phyloP scores from a whole-genome alignment of 139 green algal species.

The Closterium sp. region DNA sequence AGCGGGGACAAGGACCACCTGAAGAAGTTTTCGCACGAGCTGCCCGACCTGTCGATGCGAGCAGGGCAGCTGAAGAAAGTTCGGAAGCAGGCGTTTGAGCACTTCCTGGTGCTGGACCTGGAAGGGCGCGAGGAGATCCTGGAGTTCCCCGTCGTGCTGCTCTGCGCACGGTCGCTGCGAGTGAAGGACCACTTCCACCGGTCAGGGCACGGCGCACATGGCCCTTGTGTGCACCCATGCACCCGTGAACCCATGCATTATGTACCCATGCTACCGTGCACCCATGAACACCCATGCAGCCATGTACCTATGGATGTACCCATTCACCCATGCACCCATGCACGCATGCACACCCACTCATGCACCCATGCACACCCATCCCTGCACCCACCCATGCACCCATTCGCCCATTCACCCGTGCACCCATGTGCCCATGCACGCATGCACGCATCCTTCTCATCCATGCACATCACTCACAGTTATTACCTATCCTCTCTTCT shows the following conservation, averaged over 20 bases:
- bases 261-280: not conserved
- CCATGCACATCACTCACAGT: no score
- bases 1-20: slow-evolving; percentile 14
- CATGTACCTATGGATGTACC: no score
- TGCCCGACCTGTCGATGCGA: slow-evolving; percentile 20
- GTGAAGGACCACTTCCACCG: slow-evolving; percentile 33
- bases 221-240: not conserved
- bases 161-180: slow-evolving; percentile 17
- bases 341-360: no score
- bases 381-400: no score
- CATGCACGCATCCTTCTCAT: no score
- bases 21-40: slow-evolving; percentile 23
- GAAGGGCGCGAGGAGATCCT: slow-evolving; percentile 46
- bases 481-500: no score
- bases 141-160: slow-evolving; percentile 38
- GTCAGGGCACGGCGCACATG: no score
- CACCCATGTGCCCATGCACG: no score
- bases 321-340: no score
- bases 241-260: not conserved
- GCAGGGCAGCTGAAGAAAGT: slow-evolving; percentile 20
- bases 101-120: slow-evolving; percentile 39
- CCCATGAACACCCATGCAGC: no score
- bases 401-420: no score
- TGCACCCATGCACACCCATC: no score
- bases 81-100: slow-evolving; percentile 22